Conservation (phyloP, 495 filamentous ascomycete species). For the Terfezia boudieri region DNA sequence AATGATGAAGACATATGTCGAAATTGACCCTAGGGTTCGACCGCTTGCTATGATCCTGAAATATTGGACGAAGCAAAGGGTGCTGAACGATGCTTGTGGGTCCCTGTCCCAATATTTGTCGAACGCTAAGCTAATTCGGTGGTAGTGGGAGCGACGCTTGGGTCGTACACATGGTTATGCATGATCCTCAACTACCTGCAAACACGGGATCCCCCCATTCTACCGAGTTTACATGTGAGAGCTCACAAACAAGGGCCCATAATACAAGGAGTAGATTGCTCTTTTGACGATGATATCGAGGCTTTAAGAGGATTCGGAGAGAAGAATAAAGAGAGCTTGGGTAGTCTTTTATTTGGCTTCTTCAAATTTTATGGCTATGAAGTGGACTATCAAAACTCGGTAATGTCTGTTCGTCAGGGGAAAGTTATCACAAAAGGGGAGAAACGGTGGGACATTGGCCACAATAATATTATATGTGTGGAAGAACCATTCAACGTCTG, state of each 20-base stretch:
- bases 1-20: constrained; percentile 94
- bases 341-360: constrained; percentile 72
- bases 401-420: constrained; percentile 72
- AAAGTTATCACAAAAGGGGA: constrained; percentile 59
- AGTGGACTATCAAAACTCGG: constrained; percentile 64
- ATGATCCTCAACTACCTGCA: constrained; percentile 95
- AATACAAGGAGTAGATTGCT: constrained; percentile 38
- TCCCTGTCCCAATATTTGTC: constrained; percentile 1
- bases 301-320: constrained; percentile 48
- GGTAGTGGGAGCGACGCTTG: constrained; percentile 77
- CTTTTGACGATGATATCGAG: constrained; percentile 69
- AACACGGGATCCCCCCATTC: constrained; percentile 61
- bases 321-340: constrained; percentile 61
- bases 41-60: constrained; percentile 91
- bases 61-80: constrained; percentile 79
- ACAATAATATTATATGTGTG: constrained; percentile 65
- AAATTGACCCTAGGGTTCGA: constrained; percentile 75
- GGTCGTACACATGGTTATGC: constrained; percentile 99
- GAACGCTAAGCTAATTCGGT: constrained; percentile 18
- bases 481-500: constrained; percentile 87
- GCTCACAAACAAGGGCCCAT: constrained; percentile 37
- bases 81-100: constrained; percentile 88
- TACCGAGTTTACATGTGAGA: constrained; percentile 67
- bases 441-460: constrained; percentile 60
- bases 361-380: constrained; percentile 89